Conservation (phyloP, 345 rosid species). For the Xanthoceras sorbifolium region DNA sequence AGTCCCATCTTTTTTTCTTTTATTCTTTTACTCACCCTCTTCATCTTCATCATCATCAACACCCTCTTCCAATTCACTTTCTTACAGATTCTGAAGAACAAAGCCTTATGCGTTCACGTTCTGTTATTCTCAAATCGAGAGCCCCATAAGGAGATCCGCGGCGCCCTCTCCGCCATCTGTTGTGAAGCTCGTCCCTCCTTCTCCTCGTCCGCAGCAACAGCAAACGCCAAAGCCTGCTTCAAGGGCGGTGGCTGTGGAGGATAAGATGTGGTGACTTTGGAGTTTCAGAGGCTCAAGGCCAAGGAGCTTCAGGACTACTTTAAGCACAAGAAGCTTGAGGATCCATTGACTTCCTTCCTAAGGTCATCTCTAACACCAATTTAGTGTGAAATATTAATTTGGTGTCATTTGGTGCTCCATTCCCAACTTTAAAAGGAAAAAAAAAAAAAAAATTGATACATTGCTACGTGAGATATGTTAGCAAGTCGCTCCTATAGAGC, state of each 20-base stretch:
- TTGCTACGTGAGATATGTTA: too few relatives aligned
- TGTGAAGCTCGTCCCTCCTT: constrained; percentile 43
- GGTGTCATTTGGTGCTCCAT: too few relatives aligned
- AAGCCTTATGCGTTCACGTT: constrained; percentile 48
- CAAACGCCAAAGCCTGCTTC: constrained; percentile 33
- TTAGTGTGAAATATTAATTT: too few relatives aligned
- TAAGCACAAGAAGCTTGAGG: constrained; percentile 84
- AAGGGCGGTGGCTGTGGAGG: constrained; percentile 33
- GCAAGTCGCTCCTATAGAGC: too few relatives aligned
- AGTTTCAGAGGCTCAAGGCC: constrained; percentile 89
- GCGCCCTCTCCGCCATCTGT: constrained; percentile 57
- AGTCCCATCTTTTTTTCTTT: constrained; percentile 15
- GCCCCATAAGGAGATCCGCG: constrained; percentile 85
- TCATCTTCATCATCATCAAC: constrained; percentile 44
- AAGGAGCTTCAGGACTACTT: constrained; percentile 89
- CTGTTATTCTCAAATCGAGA: constrained; percentile 77
- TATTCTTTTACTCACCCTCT: constrained; percentile 9
- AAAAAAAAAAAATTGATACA: too few relatives aligned
- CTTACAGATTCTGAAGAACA: constrained; percentile 43
- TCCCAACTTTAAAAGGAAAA: too few relatives aligned
- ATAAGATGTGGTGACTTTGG: constrained; percentile 55
- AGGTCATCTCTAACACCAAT: too few relatives aligned
- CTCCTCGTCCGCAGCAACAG: constrained; percentile 46
- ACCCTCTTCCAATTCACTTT: constrained; percentile 32
- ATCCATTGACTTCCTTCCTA: constrained; percentile 75